phyloP scores from a whole-genome alignment of 2,329 filamentous ascomycete genomes.

The Penicillium sp. region DNA sequence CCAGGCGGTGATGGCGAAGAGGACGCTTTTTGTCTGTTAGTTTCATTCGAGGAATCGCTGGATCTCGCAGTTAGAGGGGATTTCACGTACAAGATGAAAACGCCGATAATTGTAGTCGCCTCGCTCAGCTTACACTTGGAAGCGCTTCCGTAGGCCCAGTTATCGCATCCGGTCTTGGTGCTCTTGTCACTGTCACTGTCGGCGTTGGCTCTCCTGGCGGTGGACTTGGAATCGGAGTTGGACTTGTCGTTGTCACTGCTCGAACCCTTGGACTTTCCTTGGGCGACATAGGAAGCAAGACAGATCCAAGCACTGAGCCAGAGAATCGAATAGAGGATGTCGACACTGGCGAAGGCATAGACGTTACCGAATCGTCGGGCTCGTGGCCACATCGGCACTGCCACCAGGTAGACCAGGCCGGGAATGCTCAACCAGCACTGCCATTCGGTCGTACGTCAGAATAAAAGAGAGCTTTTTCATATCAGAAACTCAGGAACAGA shows the following conservation, averaged over 20 bases:
- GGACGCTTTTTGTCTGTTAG: slow-evolving; percentile 39
- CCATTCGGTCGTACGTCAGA: not conserved
- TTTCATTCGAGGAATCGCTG: not conserved
- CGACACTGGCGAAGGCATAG: slow-evolving; percentile 57
- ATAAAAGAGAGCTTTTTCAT: not conserved
- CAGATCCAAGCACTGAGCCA: slow-evolving; percentile 60
- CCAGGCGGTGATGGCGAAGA: slow-evolving; percentile 52
- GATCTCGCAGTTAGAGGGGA: not conserved
- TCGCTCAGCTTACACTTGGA: slow-evolving; percentile 57
- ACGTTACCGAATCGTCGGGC: slow-evolving; percentile 58
- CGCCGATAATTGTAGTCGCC: slow-evolving; percentile 54
- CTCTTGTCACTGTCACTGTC: not conserved
- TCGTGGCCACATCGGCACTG: slow-evolving; percentile 60
- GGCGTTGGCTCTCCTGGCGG: slow-evolving; percentile 35
- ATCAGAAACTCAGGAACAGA: not conserved
- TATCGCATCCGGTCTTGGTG: slow-evolving; percentile 33
- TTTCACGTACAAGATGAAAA: slow-evolving; percentile 53
- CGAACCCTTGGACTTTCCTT: slow-evolving; percentile 51
- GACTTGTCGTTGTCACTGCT: slow-evolving; percentile 29
- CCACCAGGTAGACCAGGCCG: slow-evolving; percentile 57
- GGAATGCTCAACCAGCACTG: slow-evolving; percentile 61
- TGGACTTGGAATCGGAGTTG: slow-evolving; percentile 22
- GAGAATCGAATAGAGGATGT: slow-evolving; percentile 53
- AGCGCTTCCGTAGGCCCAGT: slow-evolving; percentile 50
- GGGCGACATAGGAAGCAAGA: slow-evolving; percentile 54